Evolutionary conservation across 2,329 filamentous ascomycete species (phyloP).

Genomic region (Didymella sp.): DNA sequence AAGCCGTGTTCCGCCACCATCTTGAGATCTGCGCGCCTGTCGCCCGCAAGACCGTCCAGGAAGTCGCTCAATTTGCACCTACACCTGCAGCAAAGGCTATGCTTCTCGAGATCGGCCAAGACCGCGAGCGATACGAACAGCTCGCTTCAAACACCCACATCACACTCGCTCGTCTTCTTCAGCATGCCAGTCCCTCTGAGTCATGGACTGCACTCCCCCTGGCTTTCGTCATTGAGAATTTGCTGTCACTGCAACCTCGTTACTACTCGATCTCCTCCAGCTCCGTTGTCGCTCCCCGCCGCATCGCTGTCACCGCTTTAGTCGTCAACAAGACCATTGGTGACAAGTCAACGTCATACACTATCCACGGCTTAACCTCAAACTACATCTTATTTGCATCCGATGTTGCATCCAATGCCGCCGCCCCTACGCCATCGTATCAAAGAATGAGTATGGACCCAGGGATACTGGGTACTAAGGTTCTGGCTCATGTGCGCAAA

Average conservation of each 20-base stretch:
- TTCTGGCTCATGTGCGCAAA: constrained; percentile 52
- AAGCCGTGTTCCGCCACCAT: constrained; percentile 54
- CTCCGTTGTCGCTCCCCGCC: constrained; percentile 48
- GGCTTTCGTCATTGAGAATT: constrained; percentile 41
- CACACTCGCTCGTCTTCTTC: constrained; percentile 50
- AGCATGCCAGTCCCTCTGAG: constrained; percentile 32
- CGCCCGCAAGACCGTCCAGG: constrained; percentile 49
- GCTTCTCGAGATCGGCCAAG: constrained; percentile 40
- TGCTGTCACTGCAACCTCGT: constrained; percentile 36
- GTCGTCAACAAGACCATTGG: constrained; percentile 46
- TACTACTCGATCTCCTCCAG: constrained; percentile 49
- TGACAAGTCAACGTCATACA: constrained; percentile 20
- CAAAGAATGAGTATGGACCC: constrained; percentile 20
- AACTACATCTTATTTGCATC: constrained; percentile 49
- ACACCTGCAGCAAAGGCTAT: constrained; percentile 38
- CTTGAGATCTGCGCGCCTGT: constrained; percentile 57
- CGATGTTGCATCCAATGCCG: constrained; percentile 26
- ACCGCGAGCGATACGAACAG: constrained; percentile 45
- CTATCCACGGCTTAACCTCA: constrained; percentile 49
- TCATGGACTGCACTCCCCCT: constrained; percentile 47
- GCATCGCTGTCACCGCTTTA: constrained; percentile 50
- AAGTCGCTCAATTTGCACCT: constrained; percentile 53
- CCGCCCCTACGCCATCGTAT: constrained; percentile 25
- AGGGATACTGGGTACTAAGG: constrained; percentile 27
- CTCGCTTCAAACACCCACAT: constrained; percentile 44